Percentiles rank a stretch among this genome's conserved stretches.
Conservation (phyloP, 192 early-diverging fungal genomes). For the Gigaspora rosea region DNA sequence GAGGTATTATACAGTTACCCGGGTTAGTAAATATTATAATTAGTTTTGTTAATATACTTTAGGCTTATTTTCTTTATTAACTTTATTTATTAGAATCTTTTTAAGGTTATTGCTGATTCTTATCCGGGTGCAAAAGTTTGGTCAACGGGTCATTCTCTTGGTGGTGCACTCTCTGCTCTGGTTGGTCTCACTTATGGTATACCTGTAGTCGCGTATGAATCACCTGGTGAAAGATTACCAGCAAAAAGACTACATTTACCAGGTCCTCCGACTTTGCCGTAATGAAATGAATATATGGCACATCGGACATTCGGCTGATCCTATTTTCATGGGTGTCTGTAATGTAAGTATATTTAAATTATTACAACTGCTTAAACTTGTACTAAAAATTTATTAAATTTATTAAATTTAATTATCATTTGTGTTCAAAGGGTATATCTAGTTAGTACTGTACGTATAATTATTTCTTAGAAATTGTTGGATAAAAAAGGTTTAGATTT, state of each 20-base stretch:
- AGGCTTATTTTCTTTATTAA: slow-evolving; percentile 39
- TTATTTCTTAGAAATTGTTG: no score
- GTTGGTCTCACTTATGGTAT: slow-evolving; percentile 83
- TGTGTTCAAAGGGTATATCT: slow-evolving; percentile 29
- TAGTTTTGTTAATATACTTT: slow-evolving; percentile 33
- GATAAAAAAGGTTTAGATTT: no score
- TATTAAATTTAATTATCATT: neutral
- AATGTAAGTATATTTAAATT: slow-evolving; percentile 37
- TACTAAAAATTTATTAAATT: slow-evolving; percentile 1
- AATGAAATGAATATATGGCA: slow-evolving; percentile 85
- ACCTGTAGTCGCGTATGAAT: slow-evolving; percentile 80
- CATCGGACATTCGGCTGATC: slow-evolving; percentile 88
- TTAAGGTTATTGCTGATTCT: slow-evolving; percentile 58
- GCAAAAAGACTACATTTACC: slow-evolving; percentile 82
- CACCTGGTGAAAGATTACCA: slow-evolving; percentile 80
- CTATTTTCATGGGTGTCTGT: slow-evolving; percentile 88
- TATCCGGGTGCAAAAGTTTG: slow-evolving; percentile 76
- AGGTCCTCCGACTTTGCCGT: slow-evolving; percentile 52
- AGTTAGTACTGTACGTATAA: no score
- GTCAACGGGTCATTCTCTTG: slow-evolving; percentile 87
- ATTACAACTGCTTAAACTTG: neutral
- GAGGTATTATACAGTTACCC: slow-evolving; percentile 69
- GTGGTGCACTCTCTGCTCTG: slow-evolving; percentile 72
- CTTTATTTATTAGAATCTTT: slow-evolving; percentile 57
- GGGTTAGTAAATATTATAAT: slow-evolving; percentile 38